Evolutionary conservation across 805 yeast species (phyloP).

Genomic region (Yamadazyma philogaea): DNA sequence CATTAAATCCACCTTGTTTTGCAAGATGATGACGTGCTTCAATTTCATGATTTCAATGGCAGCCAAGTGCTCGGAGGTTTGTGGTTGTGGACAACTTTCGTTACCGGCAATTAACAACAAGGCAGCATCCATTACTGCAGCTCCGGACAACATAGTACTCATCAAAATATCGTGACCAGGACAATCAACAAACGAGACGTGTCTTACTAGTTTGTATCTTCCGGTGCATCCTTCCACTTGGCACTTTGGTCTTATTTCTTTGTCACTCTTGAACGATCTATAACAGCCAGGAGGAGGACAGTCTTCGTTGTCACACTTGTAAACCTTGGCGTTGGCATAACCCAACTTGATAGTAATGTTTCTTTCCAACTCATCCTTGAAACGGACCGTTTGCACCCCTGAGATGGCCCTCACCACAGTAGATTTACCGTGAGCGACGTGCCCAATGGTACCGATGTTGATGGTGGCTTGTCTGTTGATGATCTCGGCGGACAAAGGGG

Average conservation of each 20-base stretch:
- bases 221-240: constrained; percentile 85
- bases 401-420: constrained; percentile 95
- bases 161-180: constrained; percentile 99
- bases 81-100: constrained; percentile 99
- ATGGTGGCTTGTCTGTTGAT: constrained; percentile 98
- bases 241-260: constrained; percentile 92
- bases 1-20: constrained; percentile 98
- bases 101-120: constrained; percentile 93
- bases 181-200: constrained; percentile 98
- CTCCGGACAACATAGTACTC: constrained; percentile 99
- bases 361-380: constrained; percentile 98
- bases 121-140: constrained; percentile 99
- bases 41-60: constrained; percentile 99
- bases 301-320: constrained; percentile 79
- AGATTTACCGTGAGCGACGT: constrained; percentile 93
- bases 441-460: constrained; percentile 96
- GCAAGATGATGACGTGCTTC: constrained; percentile 92
- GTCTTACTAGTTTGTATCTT: constrained; percentile 87
- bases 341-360: constrained; percentile 98
- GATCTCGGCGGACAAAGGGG: constrained; percentile 91
- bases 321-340: constrained; percentile 97
- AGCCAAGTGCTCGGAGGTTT: constrained; percentile 98
- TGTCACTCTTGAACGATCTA: constrained; percentile 90
- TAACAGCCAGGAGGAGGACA: constrained; percentile 96
- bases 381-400: constrained; percentile 98